These are phyloP conservation scores for Phaseolus coccineus DNA, from an alignment of 331 rosid species.

Conservation along the genomic window DNA sequence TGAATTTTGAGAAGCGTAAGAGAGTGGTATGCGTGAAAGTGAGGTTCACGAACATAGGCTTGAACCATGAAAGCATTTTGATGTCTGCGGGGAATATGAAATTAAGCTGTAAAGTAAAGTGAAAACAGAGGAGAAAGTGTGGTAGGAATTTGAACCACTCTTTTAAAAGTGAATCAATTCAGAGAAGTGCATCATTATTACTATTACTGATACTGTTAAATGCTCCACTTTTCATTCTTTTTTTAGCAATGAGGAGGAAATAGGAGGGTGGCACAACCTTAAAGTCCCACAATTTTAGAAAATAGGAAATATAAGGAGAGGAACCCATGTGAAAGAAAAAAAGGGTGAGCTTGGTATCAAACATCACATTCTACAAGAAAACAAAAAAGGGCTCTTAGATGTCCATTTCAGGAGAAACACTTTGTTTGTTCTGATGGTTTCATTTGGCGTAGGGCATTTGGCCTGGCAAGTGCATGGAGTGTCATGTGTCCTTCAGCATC, in stretches of 20 bases:
- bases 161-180: constrained; percentile 13
- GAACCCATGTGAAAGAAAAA: constrained; percentile 25
- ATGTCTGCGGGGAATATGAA: constrained; percentile 48
- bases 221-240: constrained; percentile 35
- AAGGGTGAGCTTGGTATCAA: background rate
- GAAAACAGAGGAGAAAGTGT: background rate
- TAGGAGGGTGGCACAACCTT: constrained; percentile 40
- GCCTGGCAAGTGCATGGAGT: constrained; percentile 24
- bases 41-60: constrained; percentile 32
- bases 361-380: background rate
- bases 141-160: constrained; percentile 49
- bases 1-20: no score
- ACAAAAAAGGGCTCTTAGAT: constrained; percentile 13
- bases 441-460: constrained; percentile 32
- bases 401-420: constrained; percentile 45
- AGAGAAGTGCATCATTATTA: background rate
- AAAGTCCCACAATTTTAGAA: constrained; percentile 52
- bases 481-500: constrained; percentile 36
- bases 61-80: constrained; percentile 39
- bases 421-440: constrained; percentile 4
- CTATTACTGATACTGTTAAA: background rate
- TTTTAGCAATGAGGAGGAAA: constrained; percentile 30
- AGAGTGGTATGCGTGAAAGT: constrained; percentile 20
- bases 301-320: constrained; percentile 35
- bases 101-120: constrained; percentile 60